Conservation (phyloP, 2,329 filamentous ascomycete species). For the Amylocarpus encephaloides region DNA sequence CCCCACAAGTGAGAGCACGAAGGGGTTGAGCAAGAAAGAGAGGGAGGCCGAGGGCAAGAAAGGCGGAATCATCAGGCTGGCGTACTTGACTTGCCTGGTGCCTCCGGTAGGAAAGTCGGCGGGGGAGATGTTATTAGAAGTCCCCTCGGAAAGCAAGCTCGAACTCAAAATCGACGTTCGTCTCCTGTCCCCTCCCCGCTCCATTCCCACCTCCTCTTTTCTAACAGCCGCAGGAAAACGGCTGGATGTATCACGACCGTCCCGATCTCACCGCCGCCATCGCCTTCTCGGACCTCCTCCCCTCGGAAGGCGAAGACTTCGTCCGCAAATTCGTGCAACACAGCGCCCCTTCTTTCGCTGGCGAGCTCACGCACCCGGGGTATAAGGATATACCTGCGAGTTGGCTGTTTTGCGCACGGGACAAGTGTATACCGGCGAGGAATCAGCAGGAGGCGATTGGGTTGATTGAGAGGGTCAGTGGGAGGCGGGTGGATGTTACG, state of each 20-base stretch:
- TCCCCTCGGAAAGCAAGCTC: slow-evolving; percentile 2
- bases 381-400: slow-evolving; percentile 37
- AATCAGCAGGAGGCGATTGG: slow-evolving; percentile 33
- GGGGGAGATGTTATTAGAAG: not conserved
- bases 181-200: not conserved
- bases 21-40: slow-evolving; percentile 33
- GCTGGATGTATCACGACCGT: not conserved
- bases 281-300: slow-evolving; percentile 27
- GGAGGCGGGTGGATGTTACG: slow-evolving; percentile 35
- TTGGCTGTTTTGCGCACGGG: slow-evolving; percentile 35
- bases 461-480: slow-evolving; percentile 32
- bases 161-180: slow-evolving; percentile 7
- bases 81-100: slow-evolving; percentile 13
- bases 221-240: slow-evolving; percentile 9
- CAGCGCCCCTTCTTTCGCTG: slow-evolving; percentile 31
- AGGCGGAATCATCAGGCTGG: slow-evolving; percentile 31
- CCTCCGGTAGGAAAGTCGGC: slow-evolving; percentile 8
- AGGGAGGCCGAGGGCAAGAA: slow-evolving; percentile 33
- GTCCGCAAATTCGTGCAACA: slow-evolving; percentile 28
- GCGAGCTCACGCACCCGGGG: slow-evolving; percentile 34
- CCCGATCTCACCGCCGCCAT: slow-evolving; percentile 10
- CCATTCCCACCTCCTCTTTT: too few relatives aligned
- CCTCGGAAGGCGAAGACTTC: slow-evolving; percentile 21
- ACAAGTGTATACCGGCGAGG: slow-evolving; percentile 30
- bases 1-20: slow-evolving; percentile 30